Conservation (phyloP, 1,139 yeast genomes). For the Hansenula anomala region DNA sequence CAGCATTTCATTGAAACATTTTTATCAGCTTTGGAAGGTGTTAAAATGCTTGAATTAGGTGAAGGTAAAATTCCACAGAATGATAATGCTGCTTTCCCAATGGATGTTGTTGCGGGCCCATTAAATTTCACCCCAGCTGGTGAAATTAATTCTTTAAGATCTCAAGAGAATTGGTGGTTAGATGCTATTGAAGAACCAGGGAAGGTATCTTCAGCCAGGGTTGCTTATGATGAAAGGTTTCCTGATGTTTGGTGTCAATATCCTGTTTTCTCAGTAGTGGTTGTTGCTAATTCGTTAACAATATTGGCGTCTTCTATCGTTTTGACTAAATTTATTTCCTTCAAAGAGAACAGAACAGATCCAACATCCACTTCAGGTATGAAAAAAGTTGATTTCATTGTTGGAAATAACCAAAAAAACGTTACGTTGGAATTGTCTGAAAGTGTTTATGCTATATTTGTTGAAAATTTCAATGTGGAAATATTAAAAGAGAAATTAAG, state of each 20-base stretch:
- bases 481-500: constrained; percentile 14
- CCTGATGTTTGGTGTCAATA: constrained; percentile 41
- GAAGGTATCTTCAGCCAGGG: constrained; percentile 17
- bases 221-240: constrained; percentile 16
- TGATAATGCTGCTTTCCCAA: constrained; percentile 8
- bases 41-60: constrained; percentile 17
- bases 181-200: constrained; percentile 21
- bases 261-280: constrained; percentile 27
- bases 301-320: constrained; percentile 17
- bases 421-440: constrained; percentile 10
- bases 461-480: constrained; percentile 9
- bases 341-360: constrained; percentile 7
- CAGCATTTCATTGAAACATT: constrained; percentile 14
- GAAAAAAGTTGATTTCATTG: constrained; percentile 10
- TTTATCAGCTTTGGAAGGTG: constrained; percentile 17
- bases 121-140: constrained; percentile 18
- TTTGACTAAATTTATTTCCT: constrained; percentile 12
- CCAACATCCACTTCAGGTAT: constrained; percentile 4
- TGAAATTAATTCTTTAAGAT: constrained; percentile 15
- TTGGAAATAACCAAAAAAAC: constrained; percentile 8
- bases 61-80: constrained; percentile 19
- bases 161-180: constrained; percentile 26
- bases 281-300: constrained; percentile 23
- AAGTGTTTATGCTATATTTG: constrained; percentile 4
- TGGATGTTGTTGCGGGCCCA: constrained; percentile 25